Percentiles rank a stretch among this genome's conserved stretches.
phyloP scores from a whole-genome alignment of 129 eudicot genomes.

The Pseudognaphalium luteoalbum region DNA sequence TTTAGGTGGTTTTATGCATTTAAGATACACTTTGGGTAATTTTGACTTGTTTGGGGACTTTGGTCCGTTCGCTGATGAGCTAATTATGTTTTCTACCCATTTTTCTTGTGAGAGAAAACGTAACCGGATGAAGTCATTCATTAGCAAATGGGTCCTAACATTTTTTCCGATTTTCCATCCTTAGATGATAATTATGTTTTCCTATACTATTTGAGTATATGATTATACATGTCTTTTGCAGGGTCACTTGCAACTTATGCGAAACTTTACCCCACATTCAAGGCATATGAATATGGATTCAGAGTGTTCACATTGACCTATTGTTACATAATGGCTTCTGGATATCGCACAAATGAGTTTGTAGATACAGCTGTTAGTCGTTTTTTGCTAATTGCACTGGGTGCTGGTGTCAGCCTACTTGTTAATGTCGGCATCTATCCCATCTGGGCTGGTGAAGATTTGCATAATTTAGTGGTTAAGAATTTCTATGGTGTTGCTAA shows the following conservation, averaged over 20 bases:
- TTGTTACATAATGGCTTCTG: constrained; percentile 83
- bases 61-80: background rate
- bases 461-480: constrained; percentile 74
- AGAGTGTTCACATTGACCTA: constrained; percentile 87
- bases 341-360: constrained; percentile 58
- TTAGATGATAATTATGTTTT: constrained; percentile 1
- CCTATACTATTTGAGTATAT: background rate
- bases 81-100: too few relatives aligned
- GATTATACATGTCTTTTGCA: constrained; percentile 20
- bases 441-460: constrained; percentile 96
- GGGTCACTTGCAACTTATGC: constrained; percentile 71
- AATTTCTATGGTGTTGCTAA: constrained; percentile 75
- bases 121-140: background rate
- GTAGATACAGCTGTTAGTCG: constrained; percentile 60
- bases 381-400: constrained; percentile 76
- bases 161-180: background rate
- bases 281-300: constrained; percentile 88
- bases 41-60: background rate
- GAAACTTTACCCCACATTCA: constrained; percentile 76
- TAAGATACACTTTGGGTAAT: constrained; percentile 4
- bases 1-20: constrained; percentile 9
- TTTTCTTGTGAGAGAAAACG: background rate
- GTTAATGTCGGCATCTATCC: constrained; percentile 72
- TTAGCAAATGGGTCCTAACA: background rate
- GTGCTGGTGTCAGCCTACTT: constrained; percentile 65